Percentiles rank a stretch among this genome's conserved stretches.
Evolutionary conservation across 257 asterid genomes (phyloP).

Genomic region (Nicotiana knightiana): DNA sequence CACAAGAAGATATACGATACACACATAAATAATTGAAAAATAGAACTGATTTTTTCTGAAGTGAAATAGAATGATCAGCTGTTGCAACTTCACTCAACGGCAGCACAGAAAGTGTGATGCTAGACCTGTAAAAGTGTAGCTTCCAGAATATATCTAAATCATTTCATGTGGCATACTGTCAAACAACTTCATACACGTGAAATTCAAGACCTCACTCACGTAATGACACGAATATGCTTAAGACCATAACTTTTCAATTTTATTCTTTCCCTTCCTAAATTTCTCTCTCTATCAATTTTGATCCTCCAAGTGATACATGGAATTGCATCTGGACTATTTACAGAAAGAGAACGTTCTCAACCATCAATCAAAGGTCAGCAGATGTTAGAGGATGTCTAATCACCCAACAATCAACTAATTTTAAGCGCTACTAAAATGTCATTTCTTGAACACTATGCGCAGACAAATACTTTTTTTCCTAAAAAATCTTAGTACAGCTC

Average conservation of each 20-base stretch:
- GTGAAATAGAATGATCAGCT: background rate
- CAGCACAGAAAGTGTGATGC: background rate
- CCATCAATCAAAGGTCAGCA: background rate
- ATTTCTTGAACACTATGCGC: background rate
- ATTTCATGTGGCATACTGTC: background rate
- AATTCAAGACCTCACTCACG: background rate
- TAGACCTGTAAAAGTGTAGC: background rate
- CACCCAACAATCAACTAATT: background rate
- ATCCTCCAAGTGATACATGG: background rate
- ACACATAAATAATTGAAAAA: background rate
- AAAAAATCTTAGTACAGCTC: background rate
- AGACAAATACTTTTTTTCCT: background rate
- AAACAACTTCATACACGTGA: conserved; percentile 4
- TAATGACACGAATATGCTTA: background rate
- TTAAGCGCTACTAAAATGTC: background rate
- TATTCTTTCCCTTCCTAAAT: background rate
- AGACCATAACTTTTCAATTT: background rate
- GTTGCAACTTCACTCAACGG: background rate
- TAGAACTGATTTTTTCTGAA: background rate
- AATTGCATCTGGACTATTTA: background rate
- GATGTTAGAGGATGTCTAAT: background rate
- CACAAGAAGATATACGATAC: background rate
- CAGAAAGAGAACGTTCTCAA: conserved; percentile 1
- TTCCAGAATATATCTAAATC: background rate
- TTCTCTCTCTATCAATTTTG: background rate